Percentiles rank a stretch among this genome's conserved stretches.
phyloP scores from a whole-genome alignment of 2,329 filamentous ascomycete species.

The Lanzia echinophila region DNA sequence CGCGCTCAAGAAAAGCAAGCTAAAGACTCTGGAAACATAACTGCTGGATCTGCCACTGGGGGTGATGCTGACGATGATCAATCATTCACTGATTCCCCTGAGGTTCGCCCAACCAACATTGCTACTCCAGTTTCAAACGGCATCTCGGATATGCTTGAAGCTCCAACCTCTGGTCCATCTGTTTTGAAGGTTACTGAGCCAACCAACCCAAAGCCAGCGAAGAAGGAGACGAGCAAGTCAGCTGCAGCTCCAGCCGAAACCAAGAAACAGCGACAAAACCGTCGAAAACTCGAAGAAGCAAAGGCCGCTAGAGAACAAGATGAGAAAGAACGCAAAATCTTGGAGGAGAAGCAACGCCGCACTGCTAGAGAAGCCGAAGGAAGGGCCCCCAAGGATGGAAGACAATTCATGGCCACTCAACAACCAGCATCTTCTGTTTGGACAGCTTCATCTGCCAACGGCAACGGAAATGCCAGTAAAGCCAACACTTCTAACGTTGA shows the following conservation, averaged over 20 bases:
- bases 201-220: conserved; percentile 49
- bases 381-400: conserved; percentile 75
- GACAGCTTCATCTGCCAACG: conserved; percentile 30
- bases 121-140: conserved; percentile 34
- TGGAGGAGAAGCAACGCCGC: conserved; percentile 78
- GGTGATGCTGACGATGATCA: conserved; percentile 77
- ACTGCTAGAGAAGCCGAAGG: conserved; percentile 76
- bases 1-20: conserved; percentile 47
- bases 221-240: conserved; percentile 51
- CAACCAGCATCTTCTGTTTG: conserved; percentile 40
- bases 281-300: conserved; percentile 76
- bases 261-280: conserved; percentile 94
- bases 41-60: conserved; percentile 63
- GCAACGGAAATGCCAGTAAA: conserved; percentile 20
- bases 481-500: conserved; percentile 35
- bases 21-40: conserved; percentile 39
- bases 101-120: conserved; percentile 46
- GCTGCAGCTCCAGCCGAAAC: conserved; percentile 64
- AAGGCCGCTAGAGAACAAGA: conserved; percentile 69
- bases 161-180: conserved; percentile 58
- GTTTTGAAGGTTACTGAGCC: conserved; percentile 72
- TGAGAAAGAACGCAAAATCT: conserved; percentile 68
- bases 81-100: conserved; percentile 63
- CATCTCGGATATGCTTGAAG: conserved; percentile 88
- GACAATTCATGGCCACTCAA: conserved; percentile 44